Conservation (phyloP, 768 basidiomycete species). For the Kwoniella sp. region DNA sequence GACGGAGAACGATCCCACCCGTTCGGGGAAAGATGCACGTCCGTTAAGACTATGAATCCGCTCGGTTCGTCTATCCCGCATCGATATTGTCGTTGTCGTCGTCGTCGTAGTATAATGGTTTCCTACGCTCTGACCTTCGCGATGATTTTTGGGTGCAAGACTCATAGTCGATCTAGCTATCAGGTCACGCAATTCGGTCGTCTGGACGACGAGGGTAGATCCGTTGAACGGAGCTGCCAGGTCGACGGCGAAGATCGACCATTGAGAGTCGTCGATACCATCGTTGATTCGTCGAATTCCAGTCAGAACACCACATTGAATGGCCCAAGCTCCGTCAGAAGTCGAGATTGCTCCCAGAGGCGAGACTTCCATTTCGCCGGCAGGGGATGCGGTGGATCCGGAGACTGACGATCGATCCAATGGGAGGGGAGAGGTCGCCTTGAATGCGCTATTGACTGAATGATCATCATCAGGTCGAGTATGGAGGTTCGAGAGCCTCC, state of each 20-base stretch:
- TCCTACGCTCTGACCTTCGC: neutral
- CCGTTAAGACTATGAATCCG: constrained; percentile 28
- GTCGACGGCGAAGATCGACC: constrained; percentile 38
- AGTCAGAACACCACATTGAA: constrained; percentile 17
- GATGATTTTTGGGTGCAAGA: neutral
- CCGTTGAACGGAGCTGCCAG: constrained; percentile 40
- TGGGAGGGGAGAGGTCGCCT: neutral
- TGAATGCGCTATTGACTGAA: constrained; percentile 9
- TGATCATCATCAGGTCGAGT: constrained; percentile 26
- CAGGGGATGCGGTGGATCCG: constrained; percentile 1
- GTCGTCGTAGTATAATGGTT: too few relatives aligned
- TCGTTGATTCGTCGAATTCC: constrained; percentile 23
- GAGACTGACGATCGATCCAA: constrained; percentile 12
- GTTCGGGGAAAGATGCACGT: constrained; percentile 18
- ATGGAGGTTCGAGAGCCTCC: constrained; percentile 37
- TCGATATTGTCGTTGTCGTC: constrained; percentile 21
- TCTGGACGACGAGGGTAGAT: constrained; percentile 23
- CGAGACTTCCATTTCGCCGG: constrained; percentile 17
- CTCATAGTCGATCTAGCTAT: constrained; percentile 10
- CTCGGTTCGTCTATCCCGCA: constrained; percentile 28
- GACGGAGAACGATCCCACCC: constrained; percentile 12
- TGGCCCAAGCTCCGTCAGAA: constrained; percentile 1
- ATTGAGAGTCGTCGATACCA: constrained; percentile 38
- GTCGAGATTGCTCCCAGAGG: constrained; percentile 16
- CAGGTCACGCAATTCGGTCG: constrained; percentile 13